phyloP scores from a whole-genome alignment of 768 basidiomycete genomes.

The Suillus tomentosus region DNA sequence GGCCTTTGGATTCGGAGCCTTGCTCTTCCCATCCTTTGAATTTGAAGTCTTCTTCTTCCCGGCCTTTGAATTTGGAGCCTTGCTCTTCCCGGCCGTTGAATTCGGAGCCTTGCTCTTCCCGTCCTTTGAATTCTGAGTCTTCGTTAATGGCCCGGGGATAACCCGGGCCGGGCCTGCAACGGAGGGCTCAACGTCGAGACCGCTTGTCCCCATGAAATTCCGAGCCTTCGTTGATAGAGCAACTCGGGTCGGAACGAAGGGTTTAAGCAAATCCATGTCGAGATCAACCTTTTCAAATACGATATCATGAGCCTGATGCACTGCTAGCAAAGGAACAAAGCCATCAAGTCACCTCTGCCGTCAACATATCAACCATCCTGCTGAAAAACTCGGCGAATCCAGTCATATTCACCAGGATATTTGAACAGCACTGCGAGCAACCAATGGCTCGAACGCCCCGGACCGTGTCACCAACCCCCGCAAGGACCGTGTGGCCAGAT shows the following conservation, averaged over 20 bases:
- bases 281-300: constrained; percentile 15
- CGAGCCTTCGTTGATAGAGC: neutral
- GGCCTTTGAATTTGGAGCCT: too few species aligned
- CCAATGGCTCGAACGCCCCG: constrained; percentile 1
- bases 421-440: neutral
- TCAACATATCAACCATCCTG: neutral
- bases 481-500: constrained; percentile 1
- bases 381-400: neutral
- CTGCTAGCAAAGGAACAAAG: neutral
- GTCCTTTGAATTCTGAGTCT: too few species aligned
- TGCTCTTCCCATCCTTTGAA: too few species aligned
- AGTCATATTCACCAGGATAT: constrained; percentile 7
- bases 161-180: too few species aligned
- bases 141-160: too few species aligned
- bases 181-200: too few species aligned
- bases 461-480: neutral
- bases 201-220: too few species aligned
- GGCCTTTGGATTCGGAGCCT: too few species aligned
- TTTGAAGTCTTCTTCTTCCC: too few species aligned
- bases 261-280: constrained; percentile 9
- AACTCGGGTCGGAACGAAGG: neutral
- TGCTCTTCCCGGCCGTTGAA: too few species aligned
- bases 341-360: constrained; percentile 2
- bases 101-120: too few species aligned
- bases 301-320: neutral